Base-by-base conservation (phyloP, 371 early-diverging fungal species). In the Smittium culicis region DNA sequence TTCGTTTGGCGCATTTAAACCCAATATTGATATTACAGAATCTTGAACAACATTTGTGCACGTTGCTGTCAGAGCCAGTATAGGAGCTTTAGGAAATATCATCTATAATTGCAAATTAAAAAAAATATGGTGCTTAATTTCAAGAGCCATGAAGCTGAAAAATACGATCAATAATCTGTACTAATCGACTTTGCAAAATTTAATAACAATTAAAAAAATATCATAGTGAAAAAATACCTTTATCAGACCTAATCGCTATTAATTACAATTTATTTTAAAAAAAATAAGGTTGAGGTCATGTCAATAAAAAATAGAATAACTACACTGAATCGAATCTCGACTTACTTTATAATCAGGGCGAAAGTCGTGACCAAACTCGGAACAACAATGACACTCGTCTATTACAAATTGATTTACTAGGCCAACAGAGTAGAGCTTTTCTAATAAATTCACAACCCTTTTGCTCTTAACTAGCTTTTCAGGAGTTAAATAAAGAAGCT, bases 51-150 rank as follows among this genome's bases (percentile, higher is more conserved):
- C 78, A 68, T 82, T 81, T 20, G 92, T 87, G 32, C 92, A 90
- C 1, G 94, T 94, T 0, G 94, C 95, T 25, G 94, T 92, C 30
- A 94, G 76, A 8, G 93, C 93, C 79, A 93, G 88, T 66, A 94
- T 84, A 1, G 90, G 90, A 0, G 86, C 82, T 2, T 80, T 77
- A 3, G 85, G 84, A 67, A 88, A 88, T 25, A 82, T 64, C 34
- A 73, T 79, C 76, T 79, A 69, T n/a, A 83, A 75, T 45, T n/a
- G n/a, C n/a, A n/a, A n/a, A n/a, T n/a, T n/a, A n/a, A n/a, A 80
- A 75, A 14, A 79, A 81, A 17, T 82, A 72, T 68, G 79, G 80
- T n/a, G n/a, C n/a, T n/a, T n/a, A n/a, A n/a, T n/a, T n/a, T n/a
- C n/a, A n/a, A n/a, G n/a, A n/a, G n/a, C n/a, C n/a, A n/a, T n/a